Percentiles rank a stretch among this genome's conserved stretches.
phyloP scores from a whole-genome alignment of 108 stramenopile genomes.

The Nitzschia sp. region DNA sequence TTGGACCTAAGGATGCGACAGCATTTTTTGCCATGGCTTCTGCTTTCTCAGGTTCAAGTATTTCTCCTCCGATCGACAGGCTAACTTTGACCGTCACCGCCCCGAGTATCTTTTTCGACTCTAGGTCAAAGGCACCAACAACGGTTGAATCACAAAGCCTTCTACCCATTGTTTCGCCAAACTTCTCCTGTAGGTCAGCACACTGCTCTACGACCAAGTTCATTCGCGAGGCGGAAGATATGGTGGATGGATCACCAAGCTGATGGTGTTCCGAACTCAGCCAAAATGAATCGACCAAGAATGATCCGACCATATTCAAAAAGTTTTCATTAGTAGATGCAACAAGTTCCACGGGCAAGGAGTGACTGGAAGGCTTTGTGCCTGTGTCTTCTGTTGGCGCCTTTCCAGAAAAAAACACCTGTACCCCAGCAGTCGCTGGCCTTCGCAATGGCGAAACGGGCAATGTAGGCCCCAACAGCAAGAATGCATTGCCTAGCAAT shows the following conservation, averaged over 20 bases:
- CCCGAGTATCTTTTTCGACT: slow-evolving; percentile 46
- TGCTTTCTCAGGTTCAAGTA: slow-evolving; percentile 45
- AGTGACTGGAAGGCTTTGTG: not conserved
- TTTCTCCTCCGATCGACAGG: slow-evolving; percentile 37
- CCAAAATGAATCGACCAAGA: slow-evolving; percentile 71
- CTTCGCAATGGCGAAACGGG: too few relatives aligned
- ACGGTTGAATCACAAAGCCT: slow-evolving; percentile 47
- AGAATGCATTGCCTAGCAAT: too few relatives aligned
- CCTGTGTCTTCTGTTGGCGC: not conserved
- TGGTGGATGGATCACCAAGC: not conserved
- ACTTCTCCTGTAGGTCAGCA: slow-evolving; percentile 56
- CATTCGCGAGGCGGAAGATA: slow-evolving; percentile 28
- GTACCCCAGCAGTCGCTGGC: too few relatives aligned
- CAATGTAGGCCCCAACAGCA: too few relatives aligned
- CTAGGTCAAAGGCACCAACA: slow-evolving; percentile 35
- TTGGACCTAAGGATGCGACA: slow-evolving; percentile 63
- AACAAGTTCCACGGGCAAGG: slow-evolving; percentile 14
- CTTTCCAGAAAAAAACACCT: not conserved
- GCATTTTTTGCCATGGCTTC: slow-evolving; percentile 55
- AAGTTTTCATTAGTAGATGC: slow-evolving; percentile 19
- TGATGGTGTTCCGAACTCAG: slow-evolving; percentile 45
- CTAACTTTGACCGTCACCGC: slow-evolving; percentile 57
- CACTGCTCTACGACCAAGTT: slow-evolving; percentile 45
- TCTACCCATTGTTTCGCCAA: slow-evolving; percentile 66
- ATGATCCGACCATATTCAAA: slow-evolving; percentile 44